Evolutionary conservation across 352 stramenopile species (phyloP).

Genomic region (Globisporangium paddicum): DNA sequence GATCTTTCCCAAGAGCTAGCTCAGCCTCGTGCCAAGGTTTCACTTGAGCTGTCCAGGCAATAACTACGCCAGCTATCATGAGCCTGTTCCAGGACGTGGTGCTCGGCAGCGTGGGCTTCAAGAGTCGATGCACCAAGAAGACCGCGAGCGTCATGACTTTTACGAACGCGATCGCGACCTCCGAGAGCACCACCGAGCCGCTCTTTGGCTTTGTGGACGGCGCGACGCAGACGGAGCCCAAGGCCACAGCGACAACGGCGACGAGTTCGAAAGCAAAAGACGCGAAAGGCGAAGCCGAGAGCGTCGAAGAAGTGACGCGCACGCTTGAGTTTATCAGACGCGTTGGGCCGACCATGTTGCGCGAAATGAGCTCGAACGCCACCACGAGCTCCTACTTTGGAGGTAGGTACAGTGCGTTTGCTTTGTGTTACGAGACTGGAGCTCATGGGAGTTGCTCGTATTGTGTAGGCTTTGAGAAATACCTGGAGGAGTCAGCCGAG

Average conservation of each 20-base stretch:
- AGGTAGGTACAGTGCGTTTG: constrained; percentile 22
- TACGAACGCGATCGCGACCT: constrained; percentile 29
- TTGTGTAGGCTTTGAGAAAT: constrained; percentile 40
- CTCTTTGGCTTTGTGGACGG: constrained; percentile 22
- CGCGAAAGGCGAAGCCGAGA: constrained; percentile 14
- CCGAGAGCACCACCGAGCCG: constrained; percentile 42
- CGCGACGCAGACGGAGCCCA: constrained; percentile 41
- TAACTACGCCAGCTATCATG: too few species aligned
- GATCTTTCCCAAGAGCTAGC: constrained; percentile 5
- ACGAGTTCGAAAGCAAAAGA: constrained; percentile 18
- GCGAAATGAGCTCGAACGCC: constrained; percentile 45
- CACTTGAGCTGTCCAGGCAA: too few species aligned
- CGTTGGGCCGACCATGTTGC: constrained; percentile 48
- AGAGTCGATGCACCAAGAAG: constrained; percentile 41
- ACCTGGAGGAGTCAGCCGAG: constrained; percentile 63
- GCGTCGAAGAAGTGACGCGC: constrained; percentile 30
- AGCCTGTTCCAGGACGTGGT: constrained; percentile 61
- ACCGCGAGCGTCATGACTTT: constrained; percentile 17
- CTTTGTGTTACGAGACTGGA: too few species aligned
- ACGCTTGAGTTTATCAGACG: constrained; percentile 33
- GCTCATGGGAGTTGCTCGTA: too few species aligned
- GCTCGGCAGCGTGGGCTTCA: constrained; percentile 45
- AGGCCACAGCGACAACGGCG: constrained; percentile 20
- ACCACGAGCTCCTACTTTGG: constrained; percentile 39
- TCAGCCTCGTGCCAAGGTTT: not conserved